Evolutionary conservation across 768 basidiomycete species (phyloP), one percentile per base, ranked within the genome.

Genomic region (Serendipita vermifera): DNA sequence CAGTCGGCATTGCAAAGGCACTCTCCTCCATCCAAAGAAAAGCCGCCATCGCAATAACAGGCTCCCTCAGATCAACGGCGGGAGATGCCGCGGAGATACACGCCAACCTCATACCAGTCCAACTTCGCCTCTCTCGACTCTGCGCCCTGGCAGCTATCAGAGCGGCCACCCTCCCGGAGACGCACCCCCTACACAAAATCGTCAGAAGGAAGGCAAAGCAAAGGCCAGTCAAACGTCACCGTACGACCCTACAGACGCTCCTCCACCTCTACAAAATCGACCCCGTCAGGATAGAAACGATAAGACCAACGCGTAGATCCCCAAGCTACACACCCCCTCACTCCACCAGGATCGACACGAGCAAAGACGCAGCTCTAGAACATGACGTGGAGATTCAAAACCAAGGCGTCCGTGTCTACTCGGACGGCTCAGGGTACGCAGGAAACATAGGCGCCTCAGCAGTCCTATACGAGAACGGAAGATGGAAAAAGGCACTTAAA

Each of bases 211-310:
- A 9, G 3, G 14, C 17, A 1, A 24, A n/a, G n/a, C n/a, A 39
- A 17, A 33, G 14, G 14, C 54, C 22, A 5, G 33, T 32, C 15
- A 57, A 60, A 5, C 58, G 58, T 22, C 38, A 51, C 27, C 51
- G 56, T 3, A 38, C 65, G 1, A 62, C 66, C 0, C 46, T 68
- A 2, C 65, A 69, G 35, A 31, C 60, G 5, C 39, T 67, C 2
- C 53, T 65, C 46, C 17, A 58, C 4, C 20, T 54, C 0, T 59
- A 4, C 14, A 27, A 59, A 11, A 55, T 66, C 5, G 2, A 43
- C 2, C 46, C 57, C n/a, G 26, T 14, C 14, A 15, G 20, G 0
- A 54, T 63, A 0, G 67, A 68, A 57, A 61, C 33, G 62, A 61
- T 60, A 38, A 5, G 27, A 0, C 3, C 57, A 0, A n/a, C 9